Evolutionary conservation across 805 yeast species (phyloP).

Genomic region (Phaffomyces thermotolerans): DNA sequence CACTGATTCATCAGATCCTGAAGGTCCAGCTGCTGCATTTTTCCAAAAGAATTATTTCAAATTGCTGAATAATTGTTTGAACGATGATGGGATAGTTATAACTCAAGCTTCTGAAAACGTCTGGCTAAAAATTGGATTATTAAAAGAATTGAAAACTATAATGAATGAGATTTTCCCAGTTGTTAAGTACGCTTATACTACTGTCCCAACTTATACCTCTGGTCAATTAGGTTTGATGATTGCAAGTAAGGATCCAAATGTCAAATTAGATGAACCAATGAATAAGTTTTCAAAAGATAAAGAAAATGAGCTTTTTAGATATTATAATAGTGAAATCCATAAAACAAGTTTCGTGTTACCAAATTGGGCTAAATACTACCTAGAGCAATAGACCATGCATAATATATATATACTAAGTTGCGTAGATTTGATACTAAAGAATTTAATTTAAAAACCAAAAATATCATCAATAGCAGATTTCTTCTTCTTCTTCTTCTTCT

Average conservation of each 20-base stretch:
- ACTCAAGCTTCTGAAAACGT: slow-evolving; percentile 75
- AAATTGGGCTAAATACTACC: slow-evolving; percentile 55
- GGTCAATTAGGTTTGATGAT: slow-evolving; percentile 81
- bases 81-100: slow-evolving; percentile 59
- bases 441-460: slow-evolving; percentile 33
- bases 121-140: slow-evolving; percentile 58
- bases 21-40: slow-evolving; percentile 89
- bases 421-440: too few relatives aligned
- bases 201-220: slow-evolving; percentile 82
- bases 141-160: slow-evolving; percentile 39
- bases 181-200: slow-evolving; percentile 65
- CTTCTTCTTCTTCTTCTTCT: slow-evolving; percentile 40
- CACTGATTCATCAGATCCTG: slow-evolving; percentile 92
- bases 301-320: slow-evolving; percentile 47
- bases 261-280: slow-evolving; percentile 43
- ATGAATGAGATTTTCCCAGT: slow-evolving; percentile 51
- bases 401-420: too few relatives aligned
- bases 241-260: slow-evolving; percentile 49
- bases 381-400: slow-evolving; percentile 6
- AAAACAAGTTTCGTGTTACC: slow-evolving; percentile 71
- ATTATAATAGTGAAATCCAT: slow-evolving; percentile 64
- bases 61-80: slow-evolving; percentile 56
- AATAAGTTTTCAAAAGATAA: slow-evolving; percentile 37
- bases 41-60: slow-evolving; percentile 74
- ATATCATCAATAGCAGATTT: slow-evolving; percentile 67